Evolutionary conservation across 306 rosid genomes (phyloP), one percentile per base, ranked within the genome.

Genomic region (Herpetospermum pedunculosum): DNA sequence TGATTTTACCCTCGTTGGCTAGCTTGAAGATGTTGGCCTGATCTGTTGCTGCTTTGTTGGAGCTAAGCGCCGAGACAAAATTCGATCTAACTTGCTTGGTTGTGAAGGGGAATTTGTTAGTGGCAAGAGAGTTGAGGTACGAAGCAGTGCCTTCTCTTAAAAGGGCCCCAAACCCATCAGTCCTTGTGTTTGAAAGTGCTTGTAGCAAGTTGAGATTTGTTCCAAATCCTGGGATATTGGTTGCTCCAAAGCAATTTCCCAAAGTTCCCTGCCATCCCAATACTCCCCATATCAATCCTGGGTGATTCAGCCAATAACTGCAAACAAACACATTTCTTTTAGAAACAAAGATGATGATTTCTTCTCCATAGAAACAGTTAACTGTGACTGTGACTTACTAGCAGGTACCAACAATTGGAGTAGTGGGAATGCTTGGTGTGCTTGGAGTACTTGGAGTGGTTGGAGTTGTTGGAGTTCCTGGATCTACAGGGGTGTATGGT

Each of bases 251-350:
- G 43, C 87, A 79, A 72, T 67, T 86, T 13, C 98, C 96, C 18
- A 91, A 10, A 2, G 86, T 94, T 85, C 96, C 98, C 94, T 89
- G 89, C 94, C 94, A 94, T 0, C 98, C 98, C 16, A 94, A 72
- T 35, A 91, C 41, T 64, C 98, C 97, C 94, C 87, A 88, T 50
- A 94, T 89, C 74, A 89, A 65, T 53, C 74, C 84, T 52, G 98
- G 98, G 77, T 94, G 96, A 63, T 25, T 81, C 80, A 80, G 87
- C 98, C 98, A 94, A 77, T 82, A 94, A 79, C 98, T 94, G 88
- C 76, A 78, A 19, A 40, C 50, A 38, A 38, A 65, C 50, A 65
- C 47, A 40, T 5, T 19, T 30, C 6, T 59, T 65, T 60, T 9
- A 60, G 3, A 60, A 57, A 30, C 35, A 32, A 60, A 23, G 18